These are phyloP conservation scores for Ceratobasidium theobromae DNA, from an alignment of 1,284 basidiomycete genomes.

Conservation along the genomic window DNA sequence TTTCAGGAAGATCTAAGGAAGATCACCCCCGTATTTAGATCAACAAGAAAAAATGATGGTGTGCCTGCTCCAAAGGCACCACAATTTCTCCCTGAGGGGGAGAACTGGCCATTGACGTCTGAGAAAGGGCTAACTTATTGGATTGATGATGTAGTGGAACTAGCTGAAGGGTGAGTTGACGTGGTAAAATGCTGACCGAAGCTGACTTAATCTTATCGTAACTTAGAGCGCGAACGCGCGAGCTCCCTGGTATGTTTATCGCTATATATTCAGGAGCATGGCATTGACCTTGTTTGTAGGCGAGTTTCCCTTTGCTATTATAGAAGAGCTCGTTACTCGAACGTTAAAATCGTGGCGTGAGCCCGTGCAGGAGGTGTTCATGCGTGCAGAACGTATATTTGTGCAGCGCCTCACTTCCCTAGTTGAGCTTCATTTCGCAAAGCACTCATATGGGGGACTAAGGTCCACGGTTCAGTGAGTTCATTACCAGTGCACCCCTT, in stretches of 20 bases:
- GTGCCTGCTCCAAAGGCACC: neutral
- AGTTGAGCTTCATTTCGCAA: constrained; percentile 23
- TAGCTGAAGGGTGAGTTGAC: constrained; percentile 16
- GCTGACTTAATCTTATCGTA: neutral
- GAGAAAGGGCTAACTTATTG: constrained; percentile 17
- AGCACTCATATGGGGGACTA: constrained; percentile 27
- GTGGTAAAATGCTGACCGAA: neutral
- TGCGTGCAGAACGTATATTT: constrained; percentile 17
- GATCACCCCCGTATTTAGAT: constrained; percentile 19
- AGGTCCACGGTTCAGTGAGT: constrained; percentile 10
- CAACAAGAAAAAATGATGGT: neutral
- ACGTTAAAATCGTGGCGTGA: constrained; percentile 19
- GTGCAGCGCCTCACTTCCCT: constrained; percentile 20
- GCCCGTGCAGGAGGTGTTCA: constrained; percentile 20
- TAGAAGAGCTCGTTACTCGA: constrained; percentile 12
- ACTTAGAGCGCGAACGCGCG: constrained; percentile 11
- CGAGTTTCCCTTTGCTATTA: constrained; percentile 32
- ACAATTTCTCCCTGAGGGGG: neutral
- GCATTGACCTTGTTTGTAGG: neutral
- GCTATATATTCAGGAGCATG: neutral
- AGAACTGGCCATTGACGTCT: constrained; percentile 17
- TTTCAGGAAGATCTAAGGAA: constrained; percentile 20
- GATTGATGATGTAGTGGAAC: constrained; percentile 17
- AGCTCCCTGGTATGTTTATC: constrained; percentile 7
- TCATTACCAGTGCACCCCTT: too few relatives aligned